Evolutionary conservation across 805 yeast species (phyloP).

Genomic region (Pichia thaimueangensis): DNA sequence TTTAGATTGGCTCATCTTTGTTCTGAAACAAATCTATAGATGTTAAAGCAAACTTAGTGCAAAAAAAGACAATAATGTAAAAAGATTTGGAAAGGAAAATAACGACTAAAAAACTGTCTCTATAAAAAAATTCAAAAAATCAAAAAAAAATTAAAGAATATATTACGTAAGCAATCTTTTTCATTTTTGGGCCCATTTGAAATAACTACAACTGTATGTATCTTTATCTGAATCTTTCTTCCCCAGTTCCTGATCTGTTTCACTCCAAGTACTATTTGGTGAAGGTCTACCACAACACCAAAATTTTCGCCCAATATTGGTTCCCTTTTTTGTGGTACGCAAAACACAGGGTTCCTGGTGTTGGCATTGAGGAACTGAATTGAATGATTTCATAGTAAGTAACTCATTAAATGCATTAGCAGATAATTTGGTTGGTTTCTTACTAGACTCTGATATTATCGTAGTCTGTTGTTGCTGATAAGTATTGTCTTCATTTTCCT

Average conservation of each 20-base stretch:
- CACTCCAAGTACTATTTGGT: slow-evolving; percentile 23
- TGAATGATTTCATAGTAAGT: slow-evolving; percentile 13
- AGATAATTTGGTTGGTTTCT: too few relatives aligned
- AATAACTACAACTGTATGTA: slow-evolving; percentile 43
- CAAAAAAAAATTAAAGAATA: background rate
- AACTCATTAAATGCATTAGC: slow-evolving; percentile 19
- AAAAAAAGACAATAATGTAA: background rate
- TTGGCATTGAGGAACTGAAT: slow-evolving; percentile 36
- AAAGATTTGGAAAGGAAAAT: background rate
- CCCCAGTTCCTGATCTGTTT: slow-evolving; percentile 14
- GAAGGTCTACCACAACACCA: slow-evolving; percentile 45
- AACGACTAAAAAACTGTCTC: background rate
- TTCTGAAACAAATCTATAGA: background rate
- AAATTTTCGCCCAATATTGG: slow-evolving; percentile 44
- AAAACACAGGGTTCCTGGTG: slow-evolving; percentile 43
- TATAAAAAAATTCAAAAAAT: background rate
- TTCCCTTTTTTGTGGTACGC: slow-evolving; percentile 37
- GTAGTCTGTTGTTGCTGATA: background rate
- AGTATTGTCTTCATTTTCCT: slow-evolving; percentile 1
- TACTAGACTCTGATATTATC: slow-evolving; percentile 1
- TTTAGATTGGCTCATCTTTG: background rate
- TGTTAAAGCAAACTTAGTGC: background rate
- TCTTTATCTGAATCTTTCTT: slow-evolving; percentile 3
- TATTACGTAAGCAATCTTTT: background rate
- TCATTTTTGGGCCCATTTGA: slow-evolving; percentile 41